These are phyloP conservation scores for Starmera dryadoides DNA, from an alignment of 805 yeast genomes.

Conservation along the genomic window DNA sequence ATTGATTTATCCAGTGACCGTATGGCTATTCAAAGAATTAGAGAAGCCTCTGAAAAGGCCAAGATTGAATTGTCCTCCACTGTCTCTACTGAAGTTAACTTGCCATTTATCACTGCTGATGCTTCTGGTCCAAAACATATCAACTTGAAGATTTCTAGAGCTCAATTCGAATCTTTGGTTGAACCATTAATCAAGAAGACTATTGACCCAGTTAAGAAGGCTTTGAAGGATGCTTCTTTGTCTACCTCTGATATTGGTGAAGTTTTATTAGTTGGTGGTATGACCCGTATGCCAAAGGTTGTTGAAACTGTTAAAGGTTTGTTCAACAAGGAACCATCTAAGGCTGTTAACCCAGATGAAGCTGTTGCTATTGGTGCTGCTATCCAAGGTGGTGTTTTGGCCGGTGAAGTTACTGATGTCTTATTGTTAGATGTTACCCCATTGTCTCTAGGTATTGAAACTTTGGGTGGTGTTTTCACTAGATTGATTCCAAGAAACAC, in stretches of 20 bases:
- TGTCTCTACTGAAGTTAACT: conserved; percentile 51
- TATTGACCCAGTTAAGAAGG: conserved; percentile 68
- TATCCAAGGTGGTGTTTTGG: conserved; percentile 79
- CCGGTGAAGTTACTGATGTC: conserved; percentile 79
- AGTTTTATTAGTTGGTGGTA: conserved; percentile 77
- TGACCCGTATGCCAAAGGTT: conserved; percentile 86
- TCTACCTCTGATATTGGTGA: conserved; percentile 65
- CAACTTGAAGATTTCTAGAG: conserved; percentile 52
- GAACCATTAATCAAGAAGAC: conserved; percentile 61
- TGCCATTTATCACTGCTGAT: conserved; percentile 57
- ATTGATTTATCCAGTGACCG: conserved; percentile 21
- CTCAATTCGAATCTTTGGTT: conserved; percentile 63
- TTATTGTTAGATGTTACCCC: conserved; percentile 77
- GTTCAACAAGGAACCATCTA: conserved; percentile 62
- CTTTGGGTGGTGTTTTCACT: conserved; percentile 75
- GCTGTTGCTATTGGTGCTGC: conserved; percentile 90
- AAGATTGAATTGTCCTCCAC: conserved; percentile 73
- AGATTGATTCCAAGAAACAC: conserved; percentile 72
- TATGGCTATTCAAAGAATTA: conserved; percentile 62
- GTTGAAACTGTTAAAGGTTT: conserved; percentile 53
- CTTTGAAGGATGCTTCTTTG: conserved; percentile 67
- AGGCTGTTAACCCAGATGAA: conserved; percentile 80
- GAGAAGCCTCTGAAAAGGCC: conserved; percentile 74
- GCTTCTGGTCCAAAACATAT: conserved; percentile 52
- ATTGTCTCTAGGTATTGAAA: conserved; percentile 72